phyloP scores from a whole-genome alignment of 768 basidiomycete species.

The Termitomyces sp. region DNA sequence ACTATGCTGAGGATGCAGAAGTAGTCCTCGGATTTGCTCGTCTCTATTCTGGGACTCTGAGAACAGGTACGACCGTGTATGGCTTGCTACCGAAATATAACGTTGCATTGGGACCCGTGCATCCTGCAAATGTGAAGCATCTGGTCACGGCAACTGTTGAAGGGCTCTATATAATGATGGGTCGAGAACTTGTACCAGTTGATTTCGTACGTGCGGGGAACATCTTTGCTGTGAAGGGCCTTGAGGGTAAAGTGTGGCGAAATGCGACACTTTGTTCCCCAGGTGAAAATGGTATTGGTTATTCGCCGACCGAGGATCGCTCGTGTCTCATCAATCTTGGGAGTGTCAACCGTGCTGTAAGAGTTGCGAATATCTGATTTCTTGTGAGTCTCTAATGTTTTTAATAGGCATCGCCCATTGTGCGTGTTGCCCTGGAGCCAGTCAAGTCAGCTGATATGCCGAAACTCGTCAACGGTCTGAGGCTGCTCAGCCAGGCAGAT shows the following conservation, averaged over 20 bases:
- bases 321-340: constrained; percentile 78
- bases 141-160: constrained; percentile 57
- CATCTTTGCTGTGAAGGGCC: constrained; percentile 86
- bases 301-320: constrained; percentile 24
- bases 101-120: constrained; percentile 48
- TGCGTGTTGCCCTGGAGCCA: constrained; percentile 92
- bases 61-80: constrained; percentile 55
- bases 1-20: constrained; percentile 41
- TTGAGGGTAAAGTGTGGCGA: constrained; percentile 87
- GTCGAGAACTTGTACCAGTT: constrained; percentile 84
- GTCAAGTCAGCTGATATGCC: constrained; percentile 78
- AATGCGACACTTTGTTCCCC: constrained; percentile 87
- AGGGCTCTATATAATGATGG: constrained; percentile 96
- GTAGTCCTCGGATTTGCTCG: constrained; percentile 88
- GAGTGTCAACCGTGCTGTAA: constrained; percentile 57
- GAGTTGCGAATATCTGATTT: constrained; percentile 9
- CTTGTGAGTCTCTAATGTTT: background rate
- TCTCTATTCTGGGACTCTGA: constrained; percentile 85
- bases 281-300: constrained; percentile 33
- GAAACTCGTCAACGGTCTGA: constrained; percentile 81
- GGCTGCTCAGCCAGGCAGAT: constrained; percentile 88
- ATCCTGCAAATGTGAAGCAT: constrained; percentile 65
- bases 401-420: constrained; percentile 76
- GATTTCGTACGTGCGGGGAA: constrained; percentile 85
- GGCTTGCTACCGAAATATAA: constrained; percentile 89